Percentiles rank a stretch among this genome's conserved stretches.
These are phyloP conservation scores for Starmerella khaoyaiensis DNA, from an alignment of 805 yeast genomes.

Conservation along the genomic window DNA sequence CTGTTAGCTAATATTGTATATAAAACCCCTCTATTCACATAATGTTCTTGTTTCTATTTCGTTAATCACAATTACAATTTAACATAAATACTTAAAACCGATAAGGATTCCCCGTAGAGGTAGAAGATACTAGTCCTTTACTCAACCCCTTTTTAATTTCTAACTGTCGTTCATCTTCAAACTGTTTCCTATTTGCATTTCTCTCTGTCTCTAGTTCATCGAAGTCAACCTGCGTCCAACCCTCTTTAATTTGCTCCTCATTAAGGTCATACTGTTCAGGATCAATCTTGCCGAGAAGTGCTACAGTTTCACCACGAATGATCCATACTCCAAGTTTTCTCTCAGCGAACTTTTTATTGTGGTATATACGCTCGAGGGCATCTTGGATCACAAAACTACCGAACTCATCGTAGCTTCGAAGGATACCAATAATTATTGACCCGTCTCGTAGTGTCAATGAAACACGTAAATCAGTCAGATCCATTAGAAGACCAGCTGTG, in stretches of 20 bases:
- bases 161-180: conserved; percentile 15
- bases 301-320: conserved; percentile 92
- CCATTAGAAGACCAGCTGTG: conserved; percentile 34
- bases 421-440: conserved; percentile 69
- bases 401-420: conserved; percentile 91
- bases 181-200: conserved; percentile 16
- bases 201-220: conserved; percentile 42
- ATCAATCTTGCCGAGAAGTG: conserved; percentile 85
- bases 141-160: conserved; percentile 16
- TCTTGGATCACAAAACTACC: conserved; percentile 84
- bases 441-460: conserved; percentile 85
- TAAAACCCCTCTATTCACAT: neutral
- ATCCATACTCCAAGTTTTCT: conserved; percentile 65
- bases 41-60: neutral
- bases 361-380: conserved; percentile 67
- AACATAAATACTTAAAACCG: conserved; percentile 11
- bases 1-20: neutral
- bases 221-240: conserved; percentile 45
- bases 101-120: conserved; percentile 18
- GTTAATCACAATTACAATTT: neutral
- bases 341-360: conserved; percentile 49
- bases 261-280: conserved; percentile 64
- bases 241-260: conserved; percentile 37
- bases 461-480: conserved; percentile 39
- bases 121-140: conserved; percentile 16